A percentile compares a stretch with the other conserved stretches of the same genome.
Conservation (phyloP, 371 early-diverging fungal species). For the Gilbertella persicaria region DNA sequence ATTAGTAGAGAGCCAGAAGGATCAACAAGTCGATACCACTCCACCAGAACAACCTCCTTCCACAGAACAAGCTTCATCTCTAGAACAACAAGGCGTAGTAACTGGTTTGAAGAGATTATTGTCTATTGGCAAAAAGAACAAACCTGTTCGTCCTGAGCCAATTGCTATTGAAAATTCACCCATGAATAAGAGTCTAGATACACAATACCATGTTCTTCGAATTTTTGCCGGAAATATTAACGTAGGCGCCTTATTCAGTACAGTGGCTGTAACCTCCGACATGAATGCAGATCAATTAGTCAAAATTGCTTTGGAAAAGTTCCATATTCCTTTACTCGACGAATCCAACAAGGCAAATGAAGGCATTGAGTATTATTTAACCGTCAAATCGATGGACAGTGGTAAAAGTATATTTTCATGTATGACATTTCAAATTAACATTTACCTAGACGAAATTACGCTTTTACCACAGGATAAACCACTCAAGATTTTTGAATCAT, state of each 20-base stretch:
- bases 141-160: constrained; percentile 14
- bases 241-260: constrained; percentile 59
- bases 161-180: no score
- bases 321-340: constrained; percentile 53
- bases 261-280: constrained; percentile 54
- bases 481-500: constrained; percentile 59
- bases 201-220: constrained; percentile 40
- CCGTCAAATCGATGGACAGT: constrained; percentile 64
- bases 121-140: constrained; percentile 38
- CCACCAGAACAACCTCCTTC: background rate
- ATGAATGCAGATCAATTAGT: constrained; percentile 62
- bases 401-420: constrained; percentile 34
- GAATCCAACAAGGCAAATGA: constrained; percentile 29
- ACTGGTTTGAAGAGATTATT: constrained; percentile 33
- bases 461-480: constrained; percentile 61
- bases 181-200: constrained; percentile 8
- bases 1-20: background rate
- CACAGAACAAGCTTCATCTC: constrained; percentile 7
- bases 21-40: background rate
- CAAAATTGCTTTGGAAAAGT: constrained; percentile 56
- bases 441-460: constrained; percentile 53
- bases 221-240: constrained; percentile 66
- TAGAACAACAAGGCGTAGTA: constrained; percentile 12
- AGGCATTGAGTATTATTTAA: constrained; percentile 58
- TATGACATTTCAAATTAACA: background rate